Base-by-base conservation (phyloP, 495 filamentous ascomycete species). In the Tuber borchii region DNA sequence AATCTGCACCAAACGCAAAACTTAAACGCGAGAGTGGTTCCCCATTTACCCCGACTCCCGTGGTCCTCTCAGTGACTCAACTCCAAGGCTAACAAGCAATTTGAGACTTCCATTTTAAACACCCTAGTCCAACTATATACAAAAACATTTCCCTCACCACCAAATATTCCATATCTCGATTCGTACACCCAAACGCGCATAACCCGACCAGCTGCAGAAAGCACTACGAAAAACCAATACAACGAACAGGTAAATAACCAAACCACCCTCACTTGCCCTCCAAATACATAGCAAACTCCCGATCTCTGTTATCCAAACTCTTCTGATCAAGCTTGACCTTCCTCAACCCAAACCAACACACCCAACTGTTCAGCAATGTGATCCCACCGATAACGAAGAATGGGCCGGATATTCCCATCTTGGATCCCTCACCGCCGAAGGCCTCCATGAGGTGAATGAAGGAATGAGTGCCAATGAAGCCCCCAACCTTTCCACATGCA, bases 401-500 rank as follows among this genome's bases (percentile, higher is more conserved):
- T 0, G 93, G 93, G 81, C 93, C 91, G 82, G 96, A 93, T 40
- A 92, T 93, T 20, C 86, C 86, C 0, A 86, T 83, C 22, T 83
- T 83, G 51, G 87, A 87, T 31, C 80, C 72, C 34, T 81, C 78
- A 5, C 87, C 88, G n/a, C 90, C 91, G 0, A 92, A 91, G 75
- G 87, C 86, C 34, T 87, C 85, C 68, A 89, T 86, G 72, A 94
- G 90, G 73, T 91, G 86, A 0, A 92, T 91, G 78, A 96, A 92
- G 10, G 94, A 89, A 77, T 91, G 93, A 22, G 91, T 92, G 56
- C 94, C 94, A n/a, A 96, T 89, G 80, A 97, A 97, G 12, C 93
- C 94, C 26, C 94, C 94, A 70, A 97, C 88, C 84, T 97, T 97
- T 56, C 94, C 93, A 0, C 90, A 77, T 0, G 94, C 94, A 2